Evolutionary conservation across 768 basidiomycete species (phyloP).

Genomic region (Suillus luteus): DNA sequence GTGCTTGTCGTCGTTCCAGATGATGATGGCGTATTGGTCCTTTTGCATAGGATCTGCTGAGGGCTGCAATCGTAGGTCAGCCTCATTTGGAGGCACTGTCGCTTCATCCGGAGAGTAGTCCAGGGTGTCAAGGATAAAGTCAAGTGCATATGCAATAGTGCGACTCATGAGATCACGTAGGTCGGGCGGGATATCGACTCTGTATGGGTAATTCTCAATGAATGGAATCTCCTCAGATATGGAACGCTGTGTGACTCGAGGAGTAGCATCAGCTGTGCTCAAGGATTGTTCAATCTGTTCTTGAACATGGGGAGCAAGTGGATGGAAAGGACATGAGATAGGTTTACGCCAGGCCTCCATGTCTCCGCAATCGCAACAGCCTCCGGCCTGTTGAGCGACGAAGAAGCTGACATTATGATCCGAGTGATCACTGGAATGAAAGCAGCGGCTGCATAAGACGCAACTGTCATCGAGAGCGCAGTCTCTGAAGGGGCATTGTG

Average conservation of each 20-base stretch:
- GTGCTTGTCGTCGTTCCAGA: slow-evolving; percentile 99
- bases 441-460: slow-evolving; percentile 88
- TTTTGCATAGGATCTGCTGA: slow-evolving; percentile 79
- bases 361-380: slow-evolving; percentile 96
- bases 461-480: slow-evolving; percentile 89
- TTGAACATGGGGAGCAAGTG: slow-evolving; percentile 41
- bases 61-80: slow-evolving; percentile 70
- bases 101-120: slow-evolving; percentile 83
- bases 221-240: slow-evolving; percentile 56
- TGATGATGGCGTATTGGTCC: slow-evolving; percentile 76
- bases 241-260: slow-evolving; percentile 43
- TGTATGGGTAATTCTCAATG: slow-evolving; percentile 60
- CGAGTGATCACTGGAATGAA: slow-evolving; percentile 82
- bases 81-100: slow-evolving; percentile 62
- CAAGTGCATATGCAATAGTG: slow-evolving; percentile 75
- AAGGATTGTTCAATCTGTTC: slow-evolving; percentile 18
- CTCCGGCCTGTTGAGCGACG: slow-evolving; percentile 87
- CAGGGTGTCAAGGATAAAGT: slow-evolving; percentile 81
- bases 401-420: slow-evolving; percentile 94
- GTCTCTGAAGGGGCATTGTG: slow-evolving; percentile 54
- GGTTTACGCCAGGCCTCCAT: slow-evolving; percentile 79
- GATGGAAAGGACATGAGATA: slow-evolving; percentile 75
- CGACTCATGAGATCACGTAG: slow-evolving; percentile 73
- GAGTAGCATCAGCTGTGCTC: slow-evolving; percentile 38
- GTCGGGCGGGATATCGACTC: slow-evolving; percentile 59